phyloP scores from a whole-genome alignment of 1,139 yeast species.

The Suhomyces bolitotheri region DNA sequence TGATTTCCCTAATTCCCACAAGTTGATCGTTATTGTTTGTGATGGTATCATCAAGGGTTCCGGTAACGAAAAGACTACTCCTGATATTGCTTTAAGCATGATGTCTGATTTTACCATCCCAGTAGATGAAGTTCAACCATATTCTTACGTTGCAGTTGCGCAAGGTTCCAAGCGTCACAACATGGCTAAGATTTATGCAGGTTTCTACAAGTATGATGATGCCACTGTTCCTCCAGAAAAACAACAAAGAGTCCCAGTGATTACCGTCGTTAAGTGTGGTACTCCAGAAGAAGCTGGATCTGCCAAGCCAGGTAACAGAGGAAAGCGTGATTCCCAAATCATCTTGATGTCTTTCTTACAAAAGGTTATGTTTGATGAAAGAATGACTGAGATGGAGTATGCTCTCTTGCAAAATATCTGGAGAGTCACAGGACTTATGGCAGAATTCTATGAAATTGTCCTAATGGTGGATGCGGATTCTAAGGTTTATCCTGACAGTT shows the following conservation, averaged over 20 bases:
- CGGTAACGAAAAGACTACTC: conserved; percentile 83
- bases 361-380: conserved; percentile 88
- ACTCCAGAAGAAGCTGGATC: conserved; percentile 76
- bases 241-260: conserved; percentile 86
- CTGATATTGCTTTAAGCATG: conserved; percentile 84
- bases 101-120: conserved; percentile 80
- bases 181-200: conserved; percentile 95
- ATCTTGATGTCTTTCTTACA: conserved; percentile 92
- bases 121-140: conserved; percentile 70
- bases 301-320: conserved; percentile 97
- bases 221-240: conserved; percentile 71
- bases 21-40: conserved; percentile 78
- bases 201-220: conserved; percentile 82
- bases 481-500: conserved; percentile 82
- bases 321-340: conserved; percentile 96
- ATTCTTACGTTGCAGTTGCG: conserved; percentile 93
- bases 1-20: conserved; percentile 93
- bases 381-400: conserved; percentile 93
- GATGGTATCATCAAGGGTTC: conserved; percentile 95
- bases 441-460: conserved; percentile 80
- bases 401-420: conserved; percentile 79
- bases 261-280: conserved; percentile 88
- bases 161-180: conserved; percentile 91
- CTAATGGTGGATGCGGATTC: conserved; percentile 99
- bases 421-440: conserved; percentile 85